phyloP scores from a whole-genome alignment of 257 asterid species.

The Verbena officinalis region DNA sequence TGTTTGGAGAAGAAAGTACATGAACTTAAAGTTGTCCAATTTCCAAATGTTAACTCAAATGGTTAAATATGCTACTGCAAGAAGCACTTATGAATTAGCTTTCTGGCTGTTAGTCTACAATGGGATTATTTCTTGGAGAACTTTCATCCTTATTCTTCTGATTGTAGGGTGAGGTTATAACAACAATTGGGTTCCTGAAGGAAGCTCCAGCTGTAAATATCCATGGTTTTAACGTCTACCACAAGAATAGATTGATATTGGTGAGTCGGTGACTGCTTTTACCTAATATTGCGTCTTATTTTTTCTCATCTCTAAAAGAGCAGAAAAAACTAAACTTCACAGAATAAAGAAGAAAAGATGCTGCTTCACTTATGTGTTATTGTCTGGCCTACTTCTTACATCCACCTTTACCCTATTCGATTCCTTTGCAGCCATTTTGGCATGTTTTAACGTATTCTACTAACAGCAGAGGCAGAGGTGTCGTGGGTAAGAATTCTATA shows the following conservation, averaged over 20 bases:
- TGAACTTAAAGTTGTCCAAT: too few species aligned
- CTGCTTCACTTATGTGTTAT: constrained; percentile 22
- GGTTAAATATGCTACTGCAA: too few species aligned
- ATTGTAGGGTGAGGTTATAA: constrained; percentile 65
- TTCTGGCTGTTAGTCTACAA: too few species aligned
- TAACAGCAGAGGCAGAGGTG: constrained; percentile 84
- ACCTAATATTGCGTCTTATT: constrained; percentile 22
- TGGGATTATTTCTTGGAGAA: too few species aligned
- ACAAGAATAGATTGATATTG: constrained; percentile 90
- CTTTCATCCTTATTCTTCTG: constrained; percentile 25
- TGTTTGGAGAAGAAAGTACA: too few species aligned
- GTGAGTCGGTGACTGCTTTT: constrained; percentile 42
- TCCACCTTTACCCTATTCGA: constrained; percentile 20
- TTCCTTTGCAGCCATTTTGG: constrained; percentile 90
- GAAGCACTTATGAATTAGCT: too few species aligned
- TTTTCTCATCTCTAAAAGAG: constrained; percentile 7
- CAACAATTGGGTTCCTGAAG: constrained; percentile 87
- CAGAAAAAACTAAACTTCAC: neutral
- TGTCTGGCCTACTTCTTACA: constrained; percentile 15
- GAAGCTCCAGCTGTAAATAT: constrained; percentile 85
- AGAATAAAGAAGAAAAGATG: constrained; percentile 7
- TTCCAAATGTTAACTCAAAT: too few species aligned
- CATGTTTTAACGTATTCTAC: constrained; percentile 60
- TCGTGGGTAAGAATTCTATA: constrained; percentile 72
- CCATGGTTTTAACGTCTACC: constrained; percentile 97